Conservation (phyloP, 768 basidiomycete genomes). For the Chalciporus sphaerocephalus region DNA sequence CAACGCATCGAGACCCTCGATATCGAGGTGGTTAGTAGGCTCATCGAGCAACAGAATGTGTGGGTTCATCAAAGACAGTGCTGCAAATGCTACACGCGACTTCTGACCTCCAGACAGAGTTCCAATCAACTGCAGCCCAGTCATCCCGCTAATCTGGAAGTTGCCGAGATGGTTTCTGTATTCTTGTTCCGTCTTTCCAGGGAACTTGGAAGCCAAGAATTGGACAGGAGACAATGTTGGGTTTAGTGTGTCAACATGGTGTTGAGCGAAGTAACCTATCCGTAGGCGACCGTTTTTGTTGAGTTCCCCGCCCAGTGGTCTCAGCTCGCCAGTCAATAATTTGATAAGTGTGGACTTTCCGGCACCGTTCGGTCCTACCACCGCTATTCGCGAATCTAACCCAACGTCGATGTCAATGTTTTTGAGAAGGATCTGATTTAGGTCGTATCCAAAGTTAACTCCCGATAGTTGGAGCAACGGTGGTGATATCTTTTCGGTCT, state of each 20-base stretch:
- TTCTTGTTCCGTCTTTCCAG: slow-evolving; percentile 93
- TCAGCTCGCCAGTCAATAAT: slow-evolving; percentile 37
- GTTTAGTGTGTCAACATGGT: slow-evolving; percentile 89
- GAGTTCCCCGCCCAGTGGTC: slow-evolving; percentile 58
- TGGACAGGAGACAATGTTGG: slow-evolving; percentile 88
- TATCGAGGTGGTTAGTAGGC: slow-evolving; percentile 96
- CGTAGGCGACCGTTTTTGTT: slow-evolving; percentile 89
- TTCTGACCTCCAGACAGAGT: slow-evolving; percentile 96
- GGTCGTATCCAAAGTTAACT: slow-evolving; percentile 83
- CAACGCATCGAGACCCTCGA: slow-evolving; percentile 94
- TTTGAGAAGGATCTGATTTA: slow-evolving; percentile 72
- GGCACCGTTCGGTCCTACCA: slow-evolving; percentile 93
- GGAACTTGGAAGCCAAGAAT: slow-evolving; percentile 88
- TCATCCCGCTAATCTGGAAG: slow-evolving; percentile 96
- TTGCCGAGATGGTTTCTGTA: slow-evolving; percentile 93
- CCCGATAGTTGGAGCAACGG: slow-evolving; percentile 90
- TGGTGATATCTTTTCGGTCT: slow-evolving; percentile 95
- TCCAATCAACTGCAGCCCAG: slow-evolving; percentile 83
- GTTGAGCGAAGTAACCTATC: slow-evolving; percentile 89
- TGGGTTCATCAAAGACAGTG: slow-evolving; percentile 79
- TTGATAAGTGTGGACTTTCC: slow-evolving; percentile 98
- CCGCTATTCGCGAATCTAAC: slow-evolving; percentile 90
- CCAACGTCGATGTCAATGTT: slow-evolving; percentile 86
- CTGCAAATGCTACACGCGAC: slow-evolving; percentile 89
- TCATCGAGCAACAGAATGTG: slow-evolving; percentile 94